Conservation (phyloP, 495 filamentous ascomycete genomes). For the Aspergillus nidulans region DNA sequence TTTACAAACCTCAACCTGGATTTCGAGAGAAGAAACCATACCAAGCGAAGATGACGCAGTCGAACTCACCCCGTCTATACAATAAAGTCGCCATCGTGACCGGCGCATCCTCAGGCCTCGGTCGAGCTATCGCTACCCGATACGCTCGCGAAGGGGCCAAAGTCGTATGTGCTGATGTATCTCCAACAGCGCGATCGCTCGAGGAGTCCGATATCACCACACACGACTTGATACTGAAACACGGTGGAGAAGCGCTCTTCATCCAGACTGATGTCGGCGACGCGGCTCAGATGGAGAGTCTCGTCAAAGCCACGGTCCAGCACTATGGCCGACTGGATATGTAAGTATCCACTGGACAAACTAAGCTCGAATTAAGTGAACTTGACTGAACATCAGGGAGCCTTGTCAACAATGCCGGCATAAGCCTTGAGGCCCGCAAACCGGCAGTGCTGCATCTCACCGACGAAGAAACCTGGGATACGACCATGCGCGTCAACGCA, state of each 20-base stretch:
- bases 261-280: slow-evolving; percentile 43
- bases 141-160: slow-evolving; percentile 43
- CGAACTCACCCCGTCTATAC: not conserved
- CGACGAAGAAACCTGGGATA: slow-evolving; percentile 38
- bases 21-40: too few relatives aligned
- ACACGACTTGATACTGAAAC: slow-evolving; percentile 35
- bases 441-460: slow-evolving; percentile 30
- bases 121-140: slow-evolving; percentile 41
- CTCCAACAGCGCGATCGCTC: slow-evolving; percentile 21
- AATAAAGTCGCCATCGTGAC: slow-evolving; percentile 40
- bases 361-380: not conserved
- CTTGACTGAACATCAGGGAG: slow-evolving; percentile 17
- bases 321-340: slow-evolving; percentile 47
- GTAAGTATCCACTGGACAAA: slow-evolving; percentile 20
- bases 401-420: slow-evolving; percentile 53
- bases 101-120: slow-evolving; percentile 45
- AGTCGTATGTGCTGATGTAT: slow-evolving; percentile 47
- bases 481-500: slow-evolving; percentile 37
- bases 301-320: slow-evolving; percentile 35
- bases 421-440: slow-evolving; percentile 16
- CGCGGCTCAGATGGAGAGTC: slow-evolving; percentile 29
- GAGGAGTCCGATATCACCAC: slow-evolving; percentile 34
- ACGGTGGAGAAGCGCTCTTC: slow-evolving; percentile 41
- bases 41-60: not conserved
- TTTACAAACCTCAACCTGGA: too few relatives aligned